Base-by-base conservation (phyloP, 352 stramenopile genomes). In the Lagenidium sp. region DNA sequence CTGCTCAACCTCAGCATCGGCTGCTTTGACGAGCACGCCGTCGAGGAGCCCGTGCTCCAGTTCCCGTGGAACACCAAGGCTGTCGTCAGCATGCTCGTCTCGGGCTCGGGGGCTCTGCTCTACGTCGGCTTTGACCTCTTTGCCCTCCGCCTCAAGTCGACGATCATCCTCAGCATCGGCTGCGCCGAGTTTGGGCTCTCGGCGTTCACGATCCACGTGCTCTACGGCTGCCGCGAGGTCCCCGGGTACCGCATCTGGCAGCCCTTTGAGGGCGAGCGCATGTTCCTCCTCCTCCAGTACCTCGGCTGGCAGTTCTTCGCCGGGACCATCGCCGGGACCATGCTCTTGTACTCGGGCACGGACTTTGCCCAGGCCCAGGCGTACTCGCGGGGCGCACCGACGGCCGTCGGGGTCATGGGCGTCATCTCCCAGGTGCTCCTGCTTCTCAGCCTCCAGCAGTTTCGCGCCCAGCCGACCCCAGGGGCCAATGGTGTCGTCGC, bases 241-340 rank as follows among this genome's bases (percentile, higher is more conserved):
- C 63, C 65, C 4, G 63, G 63, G 1, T 82, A 72, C 37, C 46
- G 45, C 2, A 18, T 75, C 5, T 82, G 68, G 68, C 68, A 79
- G 53, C 68, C 68, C 8, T 82, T 82, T 36, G 60, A 77, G 44
- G 68, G 68, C 21, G 68, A 72, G 36, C 46, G 50, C 1, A 57
- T 63, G 26, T 82, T 79, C 34, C 41, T 82, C 41, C 47, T 82
- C n/a, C 55, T 82, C 0, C 68, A 82, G 49, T 82, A 79, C 30
- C 37, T 82, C 13, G 68, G 68, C 11, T 82, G 68, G 68, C 68
- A 79, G 42, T 60, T 82, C 40, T 72, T 79, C 13, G 65, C 57
- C 16, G 62, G 53, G n/a, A 68, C 54, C 4, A 41, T 79, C 8
- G 55, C 56, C 1, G 66, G 63, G 0, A 59, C 63, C 6, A 44